Percentiles rank a stretch among this genome's conserved stretches.
These are phyloP conservation scores for Tolypocladium capitatum DNA, from an alignment of 2,329 filamentous ascomycete genomes.

Conservation along the genomic window DNA sequence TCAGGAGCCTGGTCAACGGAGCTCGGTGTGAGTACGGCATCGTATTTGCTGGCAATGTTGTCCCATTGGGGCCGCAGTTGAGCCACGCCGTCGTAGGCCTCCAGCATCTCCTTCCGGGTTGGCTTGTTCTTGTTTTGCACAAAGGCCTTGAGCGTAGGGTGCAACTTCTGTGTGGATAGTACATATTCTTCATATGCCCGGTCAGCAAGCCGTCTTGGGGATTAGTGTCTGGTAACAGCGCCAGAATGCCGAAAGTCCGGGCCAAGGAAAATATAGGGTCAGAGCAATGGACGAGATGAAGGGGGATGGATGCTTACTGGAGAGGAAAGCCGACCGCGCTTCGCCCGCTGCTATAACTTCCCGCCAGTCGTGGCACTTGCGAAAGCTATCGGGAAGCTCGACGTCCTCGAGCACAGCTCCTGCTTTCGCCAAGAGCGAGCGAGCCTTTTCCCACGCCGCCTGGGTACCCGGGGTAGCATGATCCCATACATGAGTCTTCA, in stretches of 20 bases:
- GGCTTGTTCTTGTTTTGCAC: constrained; percentile 34
- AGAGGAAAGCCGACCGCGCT: constrained; percentile 5
- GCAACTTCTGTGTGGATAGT: constrained; percentile 21
- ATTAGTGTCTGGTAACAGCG: neutral
- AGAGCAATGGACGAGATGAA: accelerated
- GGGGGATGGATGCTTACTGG: constrained; percentile 2
- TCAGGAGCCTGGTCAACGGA: constrained; percentile 45
- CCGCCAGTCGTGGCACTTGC: constrained; percentile 34
- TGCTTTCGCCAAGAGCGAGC: constrained; percentile 23
- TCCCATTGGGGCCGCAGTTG: constrained; percentile 41
- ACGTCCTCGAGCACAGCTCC: constrained; percentile 46
- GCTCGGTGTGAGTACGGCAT: constrained; percentile 44
- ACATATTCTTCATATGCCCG: constrained; percentile 35
- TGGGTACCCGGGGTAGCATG: constrained; percentile 29
- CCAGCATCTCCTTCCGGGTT: constrained; percentile 32
- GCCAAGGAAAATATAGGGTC: neutral
- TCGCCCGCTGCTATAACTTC: constrained; percentile 4
- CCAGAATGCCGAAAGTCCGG: neutral
- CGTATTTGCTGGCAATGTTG: constrained; percentile 34
- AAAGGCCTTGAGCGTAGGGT: constrained; percentile 29
- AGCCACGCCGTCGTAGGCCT: constrained; percentile 40
- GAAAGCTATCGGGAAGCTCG: constrained; percentile 35
- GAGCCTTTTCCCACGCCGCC: constrained; percentile 27
- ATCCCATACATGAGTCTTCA: constrained; percentile 39
- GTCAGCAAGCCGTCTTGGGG: constrained; percentile 30